A percentile compares a stretch with the other conserved stretches of the same genome.
Evolutionary conservation across 805 yeast genomes (phyloP).

Genomic region (Teunomyces cretensis): DNA sequence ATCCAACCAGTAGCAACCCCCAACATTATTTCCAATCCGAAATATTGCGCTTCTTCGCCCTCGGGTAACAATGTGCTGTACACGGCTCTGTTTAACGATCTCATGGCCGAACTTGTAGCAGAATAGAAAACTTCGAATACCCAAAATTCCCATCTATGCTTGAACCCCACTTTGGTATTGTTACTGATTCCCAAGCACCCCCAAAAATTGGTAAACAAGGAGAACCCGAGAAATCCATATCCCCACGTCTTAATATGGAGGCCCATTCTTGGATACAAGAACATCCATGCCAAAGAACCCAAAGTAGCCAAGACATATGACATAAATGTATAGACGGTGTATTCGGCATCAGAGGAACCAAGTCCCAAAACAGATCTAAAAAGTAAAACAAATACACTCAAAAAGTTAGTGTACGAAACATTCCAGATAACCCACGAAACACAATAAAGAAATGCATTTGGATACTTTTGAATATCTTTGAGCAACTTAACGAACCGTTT

Average conservation of each 20-base stretch:
- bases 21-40: conserved; percentile 41
- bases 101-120: conserved; percentile 32
- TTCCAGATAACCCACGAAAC: conserved; percentile 46
- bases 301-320: conserved; percentile 31
- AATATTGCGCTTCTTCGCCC: conserved; percentile 44
- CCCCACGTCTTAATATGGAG: conserved; percentile 36
- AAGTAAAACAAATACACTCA: conserved; percentile 33
- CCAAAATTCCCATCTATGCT: conserved; percentile 46
- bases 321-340: conserved; percentile 38
- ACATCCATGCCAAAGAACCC: conserved; percentile 41
- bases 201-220: conserved; percentile 38
- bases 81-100: conserved; percentile 36
- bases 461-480: conserved; percentile 25
- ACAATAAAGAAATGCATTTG: conserved; percentile 35
- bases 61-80: conserved; percentile 39
- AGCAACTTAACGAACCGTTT: conserved; percentile 25
- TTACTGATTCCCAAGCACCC: conserved; percentile 35
- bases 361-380: conserved; percentile 42
- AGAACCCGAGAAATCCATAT: conserved; percentile 28
- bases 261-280: conserved; percentile 22
- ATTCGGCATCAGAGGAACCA: conserved; percentile 38
- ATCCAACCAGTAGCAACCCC: conserved; percentile 45
- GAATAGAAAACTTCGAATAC: conserved; percentile 36
- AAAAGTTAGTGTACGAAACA: conserved; percentile 32
- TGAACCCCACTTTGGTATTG: conserved; percentile 33